A percentile compares a stretch with the other conserved stretches of the same genome.
Conservation (phyloP, 2,329 filamentous ascomycete genomes). For the Aspergillus sojae region DNA sequence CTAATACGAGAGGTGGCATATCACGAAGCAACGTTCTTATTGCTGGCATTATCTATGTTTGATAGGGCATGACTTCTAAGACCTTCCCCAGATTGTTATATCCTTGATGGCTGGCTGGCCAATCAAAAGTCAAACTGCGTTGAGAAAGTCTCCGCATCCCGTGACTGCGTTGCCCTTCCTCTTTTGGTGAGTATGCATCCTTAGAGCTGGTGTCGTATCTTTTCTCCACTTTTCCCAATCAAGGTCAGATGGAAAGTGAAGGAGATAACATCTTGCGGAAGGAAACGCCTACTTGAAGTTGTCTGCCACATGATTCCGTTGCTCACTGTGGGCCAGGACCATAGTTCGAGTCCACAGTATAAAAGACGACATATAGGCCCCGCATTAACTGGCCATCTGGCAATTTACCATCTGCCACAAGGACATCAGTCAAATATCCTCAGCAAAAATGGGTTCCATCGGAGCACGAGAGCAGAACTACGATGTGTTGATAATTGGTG, state of each 20-base stretch:
- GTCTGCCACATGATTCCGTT: not conserved
- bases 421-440: not conserved
- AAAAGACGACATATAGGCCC: not conserved
- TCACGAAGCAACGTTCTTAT: not conserved
- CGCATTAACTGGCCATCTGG: not conserved
- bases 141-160: not conserved
- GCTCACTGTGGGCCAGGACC: not conserved
- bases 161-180: not conserved
- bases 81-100: not conserved
- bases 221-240: not conserved
- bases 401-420: not conserved
- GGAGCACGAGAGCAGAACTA: slow-evolving; percentile 8
- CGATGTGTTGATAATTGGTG: slow-evolving; percentile 24
- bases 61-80: not conserved
- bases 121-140: not conserved
- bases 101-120: not conserved
- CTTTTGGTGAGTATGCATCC: not conserved
- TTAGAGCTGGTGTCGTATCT: not conserved
- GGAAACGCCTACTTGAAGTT: not conserved
- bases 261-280: not conserved
- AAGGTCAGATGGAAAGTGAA: not conserved
- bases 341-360: not conserved
- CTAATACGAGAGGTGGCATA: not conserved
- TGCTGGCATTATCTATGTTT: not conserved
- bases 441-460: not conserved